Percentiles rank a stretch among this genome's conserved stretches.
Evolutionary conservation across 2,329 filamentous ascomycete genomes (phyloP).

Genomic region (Talaromyces marneffei): DNA sequence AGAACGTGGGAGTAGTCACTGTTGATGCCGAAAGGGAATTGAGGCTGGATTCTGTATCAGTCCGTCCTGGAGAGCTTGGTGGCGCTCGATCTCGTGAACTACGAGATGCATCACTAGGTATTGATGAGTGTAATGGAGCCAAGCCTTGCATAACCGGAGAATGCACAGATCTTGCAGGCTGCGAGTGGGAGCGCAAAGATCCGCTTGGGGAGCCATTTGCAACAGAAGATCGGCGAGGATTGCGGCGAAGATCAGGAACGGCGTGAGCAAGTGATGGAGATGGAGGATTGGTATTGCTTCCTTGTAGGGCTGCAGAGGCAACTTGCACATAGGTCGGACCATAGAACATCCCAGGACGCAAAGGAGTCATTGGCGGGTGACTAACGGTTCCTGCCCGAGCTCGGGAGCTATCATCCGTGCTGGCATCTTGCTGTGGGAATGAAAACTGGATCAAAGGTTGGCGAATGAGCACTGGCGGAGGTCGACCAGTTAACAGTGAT

Average conservation of each 20-base stretch:
- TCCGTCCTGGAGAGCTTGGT: constrained; percentile 30
- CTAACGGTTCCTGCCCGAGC: constrained; percentile 35
- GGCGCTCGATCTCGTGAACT: constrained; percentile 26
- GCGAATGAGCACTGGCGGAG: constrained; percentile 36
- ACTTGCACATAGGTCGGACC: constrained; percentile 34
- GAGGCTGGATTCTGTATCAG: constrained; percentile 26
- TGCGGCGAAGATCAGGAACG: constrained; percentile 41
- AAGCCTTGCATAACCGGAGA: constrained; percentile 29
- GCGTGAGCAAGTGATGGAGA: constrained; percentile 39
- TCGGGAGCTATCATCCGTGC: constrained; percentile 32
- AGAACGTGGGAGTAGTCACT: constrained; percentile 27
- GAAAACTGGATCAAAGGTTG: constrained; percentile 40
- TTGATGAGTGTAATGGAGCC: constrained; percentile 29
- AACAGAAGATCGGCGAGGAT: constrained; percentile 40
- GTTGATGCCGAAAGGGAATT: constrained; percentile 4
- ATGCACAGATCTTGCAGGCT: constrained; percentile 43
- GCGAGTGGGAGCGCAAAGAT: constrained; percentile 45
- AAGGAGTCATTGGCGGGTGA: constrained; percentile 28
- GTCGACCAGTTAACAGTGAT: constrained; percentile 36
- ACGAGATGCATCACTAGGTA: constrained; percentile 26
- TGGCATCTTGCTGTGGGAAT: constrained; percentile 31
- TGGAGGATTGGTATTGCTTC: constrained; percentile 41
- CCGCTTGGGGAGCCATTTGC: constrained; percentile 38
- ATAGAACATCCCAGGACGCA: constrained; percentile 33
- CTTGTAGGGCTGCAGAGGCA: constrained; percentile 31